These are phyloP conservation scores for Lithocarpus polystachyus DNA, from an alignment of 306 rosid species.

Conservation along the genomic window DNA sequence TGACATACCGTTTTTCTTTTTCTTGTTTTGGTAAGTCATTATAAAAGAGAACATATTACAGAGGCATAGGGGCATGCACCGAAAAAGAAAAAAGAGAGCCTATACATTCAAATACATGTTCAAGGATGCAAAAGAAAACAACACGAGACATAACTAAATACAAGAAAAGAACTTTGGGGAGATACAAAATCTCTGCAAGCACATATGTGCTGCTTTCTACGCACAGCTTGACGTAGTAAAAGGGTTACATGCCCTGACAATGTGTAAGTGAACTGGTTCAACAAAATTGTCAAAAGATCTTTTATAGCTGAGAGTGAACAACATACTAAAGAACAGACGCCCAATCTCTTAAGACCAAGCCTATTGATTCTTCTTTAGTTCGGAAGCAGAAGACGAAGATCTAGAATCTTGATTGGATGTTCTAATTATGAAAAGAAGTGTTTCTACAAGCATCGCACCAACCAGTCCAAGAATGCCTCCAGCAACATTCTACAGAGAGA, in stretches of 20 bases:
- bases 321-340: background rate
- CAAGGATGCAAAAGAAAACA: background rate
- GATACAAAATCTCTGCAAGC: background rate
- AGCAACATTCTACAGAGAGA: constrained; percentile 67
- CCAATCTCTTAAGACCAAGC: background rate
- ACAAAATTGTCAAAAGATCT: background rate
- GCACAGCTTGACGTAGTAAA: background rate
- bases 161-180: background rate
- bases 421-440: constrained; percentile 81
- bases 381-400: constrained; percentile 44
- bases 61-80: background rate
- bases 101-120: background rate
- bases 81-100: background rate
- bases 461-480: constrained; percentile 89
- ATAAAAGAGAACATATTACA: background rate
- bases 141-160: background rate
- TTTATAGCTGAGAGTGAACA: background rate
- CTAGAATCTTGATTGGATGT: constrained; percentile 35
- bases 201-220: background rate
- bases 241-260: background rate
- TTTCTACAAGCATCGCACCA: constrained; percentile 84
- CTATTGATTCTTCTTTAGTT: constrained; percentile 68
- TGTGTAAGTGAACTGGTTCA: background rate
- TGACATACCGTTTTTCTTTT: background rate
- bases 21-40: background rate